phyloP scores from a whole-genome alignment of 805 yeast genomes.

The Saccharomyces jurei region DNA sequence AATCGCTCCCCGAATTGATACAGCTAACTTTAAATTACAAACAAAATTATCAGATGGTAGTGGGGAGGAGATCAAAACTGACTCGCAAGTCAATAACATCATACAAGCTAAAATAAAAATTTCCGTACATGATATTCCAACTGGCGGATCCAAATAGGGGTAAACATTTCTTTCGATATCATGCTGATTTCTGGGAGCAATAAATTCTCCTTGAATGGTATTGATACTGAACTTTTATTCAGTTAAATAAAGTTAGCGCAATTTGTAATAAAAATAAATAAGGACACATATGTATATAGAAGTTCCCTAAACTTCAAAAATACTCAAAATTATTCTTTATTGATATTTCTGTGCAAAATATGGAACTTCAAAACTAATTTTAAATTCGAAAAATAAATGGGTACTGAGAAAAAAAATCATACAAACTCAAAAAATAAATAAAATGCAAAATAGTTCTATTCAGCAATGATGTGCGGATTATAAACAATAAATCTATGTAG shows the following conservation, averaged over 20 bases:
- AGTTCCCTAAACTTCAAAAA: not conserved
- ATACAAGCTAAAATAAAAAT: constrained; percentile 33
- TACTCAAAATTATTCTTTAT: not conserved
- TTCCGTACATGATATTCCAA: constrained; percentile 29
- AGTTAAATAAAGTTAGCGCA: not conserved
- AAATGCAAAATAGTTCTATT: too few species aligned
- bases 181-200: not conserved
- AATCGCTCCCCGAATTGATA: constrained; percentile 43
- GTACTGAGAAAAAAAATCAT: not conserved
- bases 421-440: not conserved
- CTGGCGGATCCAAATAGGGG: not conserved
- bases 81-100: constrained; percentile 29
- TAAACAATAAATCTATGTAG: not conserved
- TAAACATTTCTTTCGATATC: not conserved
- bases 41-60: constrained; percentile 28
- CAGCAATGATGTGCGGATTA: not conserved
- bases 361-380: not conserved
- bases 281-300: not conserved
- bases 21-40: constrained; percentile 29
- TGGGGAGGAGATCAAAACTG: constrained; percentile 30
- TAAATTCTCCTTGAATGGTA: not conserved
- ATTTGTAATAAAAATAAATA: not conserved
- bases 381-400: not conserved
- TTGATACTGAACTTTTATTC: not conserved
- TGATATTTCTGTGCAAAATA: not conserved